These are phyloP conservation scores for Agaricus bisporus DNA, from an alignment of 768 basidiomycete species.

Conservation along the genomic window DNA sequence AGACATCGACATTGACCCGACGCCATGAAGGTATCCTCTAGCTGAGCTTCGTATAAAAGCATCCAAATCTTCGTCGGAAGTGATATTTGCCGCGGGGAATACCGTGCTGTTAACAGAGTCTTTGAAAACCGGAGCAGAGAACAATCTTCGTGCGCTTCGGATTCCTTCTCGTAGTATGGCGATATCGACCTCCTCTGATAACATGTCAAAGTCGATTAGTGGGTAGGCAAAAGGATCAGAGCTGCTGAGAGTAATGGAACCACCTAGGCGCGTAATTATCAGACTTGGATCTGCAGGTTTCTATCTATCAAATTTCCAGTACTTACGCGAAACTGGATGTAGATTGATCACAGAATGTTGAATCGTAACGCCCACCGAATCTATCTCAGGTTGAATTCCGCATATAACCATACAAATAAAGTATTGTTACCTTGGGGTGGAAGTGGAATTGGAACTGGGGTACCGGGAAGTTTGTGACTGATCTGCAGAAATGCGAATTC, in stretches of 20 bases:
- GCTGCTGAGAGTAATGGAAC: slow-evolving; percentile 3
- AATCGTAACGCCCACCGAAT: neutral
- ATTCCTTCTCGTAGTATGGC: slow-evolving; percentile 8
- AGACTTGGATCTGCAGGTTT: neutral
- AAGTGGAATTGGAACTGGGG: neutral
- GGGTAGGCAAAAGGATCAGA: slow-evolving; percentile 11
- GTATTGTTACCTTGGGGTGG: neutral
- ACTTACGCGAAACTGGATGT: slow-evolving; percentile 4
- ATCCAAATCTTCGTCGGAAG: slow-evolving; percentile 5
- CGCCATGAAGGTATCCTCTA: slow-evolving; percentile 21
- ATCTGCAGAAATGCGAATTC: neutral
- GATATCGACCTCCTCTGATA: slow-evolving; percentile 10
- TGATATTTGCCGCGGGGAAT: slow-evolving; percentile 3
- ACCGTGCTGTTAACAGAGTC: neutral
- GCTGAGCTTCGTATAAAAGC: slow-evolving; percentile 16
- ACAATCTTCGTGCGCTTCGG: slow-evolving; percentile 11
- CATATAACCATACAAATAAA: neutral
- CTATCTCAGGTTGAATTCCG: neutral
- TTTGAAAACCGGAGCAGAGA: slow-evolving; percentile 5
- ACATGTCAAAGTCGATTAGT: slow-evolving; percentile 3
- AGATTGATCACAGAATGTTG: slow-evolving; percentile 4
- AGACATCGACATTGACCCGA: slow-evolving; percentile 28
- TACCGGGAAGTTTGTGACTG: neutral
- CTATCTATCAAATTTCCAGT: neutral
- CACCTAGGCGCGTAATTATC: neutral